Conservation (phyloP, 2,329 filamentous ascomycete species). For the Monosporascus sp. region DNA sequence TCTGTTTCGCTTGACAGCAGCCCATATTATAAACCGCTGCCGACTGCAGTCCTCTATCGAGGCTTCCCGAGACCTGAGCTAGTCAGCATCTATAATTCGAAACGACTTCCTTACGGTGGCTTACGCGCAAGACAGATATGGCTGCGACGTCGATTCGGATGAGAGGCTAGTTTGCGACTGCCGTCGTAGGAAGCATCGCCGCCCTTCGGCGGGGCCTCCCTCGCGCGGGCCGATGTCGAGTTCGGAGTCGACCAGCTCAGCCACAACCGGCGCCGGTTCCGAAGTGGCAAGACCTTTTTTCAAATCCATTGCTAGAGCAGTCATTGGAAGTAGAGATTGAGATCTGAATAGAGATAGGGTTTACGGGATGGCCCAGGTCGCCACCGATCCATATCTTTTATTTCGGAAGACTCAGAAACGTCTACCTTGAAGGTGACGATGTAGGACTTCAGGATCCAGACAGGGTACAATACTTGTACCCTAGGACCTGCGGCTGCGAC, state of each 20-base stretch:
- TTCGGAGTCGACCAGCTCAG: conserved; percentile 16
- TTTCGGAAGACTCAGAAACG: conserved; percentile 19
- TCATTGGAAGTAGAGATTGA: conserved; percentile 13
- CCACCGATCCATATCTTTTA: conserved; percentile 26
- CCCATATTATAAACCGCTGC: conserved; percentile 52
- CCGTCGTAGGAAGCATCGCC: conserved; percentile 11
- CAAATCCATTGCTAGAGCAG: conserved; percentile 17
- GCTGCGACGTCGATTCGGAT: conserved; percentile 15
- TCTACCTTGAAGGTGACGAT: conserved; percentile 22
- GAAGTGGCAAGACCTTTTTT: conserved; percentile 19
- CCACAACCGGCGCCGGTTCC: conserved; percentile 16
- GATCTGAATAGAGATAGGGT: conserved; percentile 17
- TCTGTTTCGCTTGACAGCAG: conserved; percentile 48
- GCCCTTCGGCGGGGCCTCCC: conserved; percentile 16
- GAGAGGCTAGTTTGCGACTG: conserved; percentile 19
- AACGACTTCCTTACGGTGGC: conserved; percentile 7
- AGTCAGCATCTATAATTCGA: conserved; percentile 13
- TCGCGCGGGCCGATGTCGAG: neutral
- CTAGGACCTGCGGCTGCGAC: conserved; percentile 26
- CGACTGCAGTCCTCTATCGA: conserved; percentile 44
- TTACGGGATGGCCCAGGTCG: conserved; percentile 21
- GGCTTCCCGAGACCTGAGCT: conserved; percentile 37
- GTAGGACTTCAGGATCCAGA: conserved; percentile 26
- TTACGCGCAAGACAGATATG: conserved; percentile 26
- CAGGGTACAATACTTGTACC: conserved; percentile 22